phyloP scores from a whole-genome alignment of 768 basidiomycete species.

The Mrakia hoshinonis region DNA sequence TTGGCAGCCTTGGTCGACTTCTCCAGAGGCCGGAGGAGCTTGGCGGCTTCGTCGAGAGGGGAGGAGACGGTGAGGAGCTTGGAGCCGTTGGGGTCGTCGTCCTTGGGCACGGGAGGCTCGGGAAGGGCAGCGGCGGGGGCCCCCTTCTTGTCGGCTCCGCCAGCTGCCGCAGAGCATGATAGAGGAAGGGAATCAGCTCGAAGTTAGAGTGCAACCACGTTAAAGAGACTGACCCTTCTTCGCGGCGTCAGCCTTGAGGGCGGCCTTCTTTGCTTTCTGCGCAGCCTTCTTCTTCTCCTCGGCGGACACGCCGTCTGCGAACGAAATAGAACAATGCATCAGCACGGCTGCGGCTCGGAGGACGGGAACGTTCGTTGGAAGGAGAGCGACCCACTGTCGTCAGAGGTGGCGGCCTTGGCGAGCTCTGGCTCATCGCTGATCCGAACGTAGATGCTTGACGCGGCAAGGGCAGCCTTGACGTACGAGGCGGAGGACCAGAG shows the following conservation, averaged over 20 bases:
- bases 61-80: conserved; percentile 58
- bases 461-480: conserved; percentile 60
- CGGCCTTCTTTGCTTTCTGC: conserved; percentile 70
- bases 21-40: conserved; percentile 58
- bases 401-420: conserved; percentile 18
- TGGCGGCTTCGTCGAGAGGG: conserved; percentile 65
- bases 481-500: conserved; percentile 71
- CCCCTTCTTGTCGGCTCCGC: conserved; percentile 36
- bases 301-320: conserved; percentile 46
- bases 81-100: conserved; percentile 75
- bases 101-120: conserved; percentile 47
- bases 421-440: conserved; percentile 60
- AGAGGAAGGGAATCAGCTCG: background rate
- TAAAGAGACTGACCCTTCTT: conserved; percentile 55
- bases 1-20: conserved; percentile 43
- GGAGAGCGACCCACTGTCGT: no score
- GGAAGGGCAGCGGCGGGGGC: conserved; percentile 48
- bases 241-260: conserved; percentile 47
- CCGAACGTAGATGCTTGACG: conserved; percentile 66
- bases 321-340: background rate
- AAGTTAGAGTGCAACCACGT: background rate
- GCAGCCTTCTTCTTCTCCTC: conserved; percentile 68
- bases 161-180: background rate
- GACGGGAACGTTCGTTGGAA: background rate
- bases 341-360: background rate